These are phyloP conservation scores for Tephrocybe sp. DNA, from an alignment of 768 basidiomycete species.

Conservation along the genomic window DNA sequence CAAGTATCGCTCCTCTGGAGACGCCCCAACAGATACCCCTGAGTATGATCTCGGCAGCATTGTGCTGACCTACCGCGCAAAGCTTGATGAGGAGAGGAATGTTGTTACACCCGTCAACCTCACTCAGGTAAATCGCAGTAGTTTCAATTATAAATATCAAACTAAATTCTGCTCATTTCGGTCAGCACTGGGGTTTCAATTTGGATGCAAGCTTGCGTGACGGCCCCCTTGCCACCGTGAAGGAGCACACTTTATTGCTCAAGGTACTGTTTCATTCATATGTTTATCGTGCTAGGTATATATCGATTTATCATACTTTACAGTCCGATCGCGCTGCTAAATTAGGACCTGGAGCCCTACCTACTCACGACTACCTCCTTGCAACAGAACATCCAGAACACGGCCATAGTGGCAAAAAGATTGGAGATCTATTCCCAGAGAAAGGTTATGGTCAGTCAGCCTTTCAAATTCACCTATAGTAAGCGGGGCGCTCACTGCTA, in stretches of 20 bases:
- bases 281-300: neutral
- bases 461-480: neutral
- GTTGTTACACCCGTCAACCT: constrained; percentile 71
- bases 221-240: constrained; percentile 43
- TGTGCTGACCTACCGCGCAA: constrained; percentile 67
- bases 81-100: constrained; percentile 46
- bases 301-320: constrained; percentile 2
- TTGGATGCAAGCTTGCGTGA: constrained; percentile 63
- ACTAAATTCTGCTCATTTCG: neutral
- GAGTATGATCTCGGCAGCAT: constrained; percentile 62
- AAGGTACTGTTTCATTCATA: constrained; percentile 25
- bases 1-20: constrained; percentile 20
- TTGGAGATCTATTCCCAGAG: constrained; percentile 57
- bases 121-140: constrained; percentile 55
- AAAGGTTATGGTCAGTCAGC: constrained; percentile 54
- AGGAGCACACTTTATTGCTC: constrained; percentile 44
- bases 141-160: neutral
- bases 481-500: neutral
- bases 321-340: constrained; percentile 57
- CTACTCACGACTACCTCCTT: constrained; percentile 49
- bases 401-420: constrained; percentile 44
- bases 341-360: constrained; percentile 45
- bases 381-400: constrained; percentile 48
- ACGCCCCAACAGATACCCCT: constrained; percentile 22
- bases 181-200: constrained; percentile 84